Base-by-base conservation (phyloP, 192 early-diverging fungal species). In the Diversispora eburnea region DNA sequence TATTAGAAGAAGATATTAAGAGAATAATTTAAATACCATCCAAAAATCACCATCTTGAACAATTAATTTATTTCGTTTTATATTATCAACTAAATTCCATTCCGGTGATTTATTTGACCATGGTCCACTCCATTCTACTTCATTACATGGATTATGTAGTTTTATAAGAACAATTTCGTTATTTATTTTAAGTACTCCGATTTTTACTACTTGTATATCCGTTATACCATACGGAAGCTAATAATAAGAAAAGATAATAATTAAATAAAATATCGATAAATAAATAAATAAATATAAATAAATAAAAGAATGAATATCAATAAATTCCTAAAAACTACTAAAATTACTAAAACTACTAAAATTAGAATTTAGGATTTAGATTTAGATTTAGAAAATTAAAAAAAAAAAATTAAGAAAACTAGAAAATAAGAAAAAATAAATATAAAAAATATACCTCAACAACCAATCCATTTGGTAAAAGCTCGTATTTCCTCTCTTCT, bases 101-200 rank as follows among this genome's bases (percentile, higher is more conserved):
- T 82, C 77, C 6, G 74, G 59, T 10, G 78, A 82, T 76, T 73
- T 79, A 39, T 73, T 59, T n/a, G 77, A 64, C 82, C 80, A 83
- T 43, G 70, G 49, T 5, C 82, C 82, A 42, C 57, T 79, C 73
- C 75, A 84, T 49, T 67, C 75, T 12, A 67, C 39, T 9, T 71
- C 79, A 41, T 63, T 67, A 77, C 83, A 85, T 0, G 83, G 83
- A 74, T 82, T 84, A 59, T 79, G 78, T 10, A 84, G 67, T 61
- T 79, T 69, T 5, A 84, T 77, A 33, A 57, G 76, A 72, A 69
- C 39, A 39, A 46, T 70, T 60, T 67, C 76, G 20, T 19, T 63
- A 42, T 43, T 63, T 17, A 8, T 33, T 3, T n/a, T 17, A 9
- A 41, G 52, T 63, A 63, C 47, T 76, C 77, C 77, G 74, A 70